These are phyloP conservation scores for Penicillium roqueforti DNA, from an alignment of 495 filamentous ascomycete species.

Conservation along the genomic window DNA sequence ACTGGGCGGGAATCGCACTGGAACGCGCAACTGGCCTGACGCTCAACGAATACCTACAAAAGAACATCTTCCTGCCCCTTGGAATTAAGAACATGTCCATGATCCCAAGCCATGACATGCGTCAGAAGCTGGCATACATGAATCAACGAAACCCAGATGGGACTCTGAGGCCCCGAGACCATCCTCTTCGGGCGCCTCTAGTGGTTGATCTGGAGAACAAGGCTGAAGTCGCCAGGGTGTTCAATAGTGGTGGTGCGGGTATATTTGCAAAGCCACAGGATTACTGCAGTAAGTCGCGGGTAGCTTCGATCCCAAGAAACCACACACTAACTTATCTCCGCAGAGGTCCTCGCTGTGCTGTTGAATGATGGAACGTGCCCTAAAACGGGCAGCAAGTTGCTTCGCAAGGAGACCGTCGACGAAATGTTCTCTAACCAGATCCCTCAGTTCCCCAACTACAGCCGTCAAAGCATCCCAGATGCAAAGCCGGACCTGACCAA, in stretches of 20 bases:
- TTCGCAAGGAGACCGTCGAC: constrained; percentile 48
- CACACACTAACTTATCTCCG: not conserved
- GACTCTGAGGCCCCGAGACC: constrained; percentile 40
- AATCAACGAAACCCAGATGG: constrained; percentile 41
- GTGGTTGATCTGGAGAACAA: constrained; percentile 27
- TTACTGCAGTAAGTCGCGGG: constrained; percentile 46
- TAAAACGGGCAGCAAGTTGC: constrained; percentile 41
- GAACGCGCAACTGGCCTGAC: constrained; percentile 48
- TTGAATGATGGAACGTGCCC: constrained; percentile 51
- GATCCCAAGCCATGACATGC: constrained; percentile 51
- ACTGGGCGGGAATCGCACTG: constrained; percentile 57
- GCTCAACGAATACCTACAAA: constrained; percentile 54
- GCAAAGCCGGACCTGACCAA: constrained; percentile 52
- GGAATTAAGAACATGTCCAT: constrained; percentile 51
- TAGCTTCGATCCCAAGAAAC: not conserved
- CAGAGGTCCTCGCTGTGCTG: constrained; percentile 43
- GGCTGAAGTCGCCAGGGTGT: constrained; percentile 27
- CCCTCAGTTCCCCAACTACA: constrained; percentile 48
- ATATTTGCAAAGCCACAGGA: constrained; percentile 51
- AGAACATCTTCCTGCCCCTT: constrained; percentile 54
- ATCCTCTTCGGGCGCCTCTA: constrained; percentile 44
- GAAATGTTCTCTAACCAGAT: constrained; percentile 62
- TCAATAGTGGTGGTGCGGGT: constrained; percentile 56
- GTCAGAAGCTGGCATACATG: constrained; percentile 46
- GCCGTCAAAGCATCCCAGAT: constrained; percentile 36